Evolutionary conservation across 768 basidiomycete species (phyloP).

Genomic region (Terana coerulea): DNA sequence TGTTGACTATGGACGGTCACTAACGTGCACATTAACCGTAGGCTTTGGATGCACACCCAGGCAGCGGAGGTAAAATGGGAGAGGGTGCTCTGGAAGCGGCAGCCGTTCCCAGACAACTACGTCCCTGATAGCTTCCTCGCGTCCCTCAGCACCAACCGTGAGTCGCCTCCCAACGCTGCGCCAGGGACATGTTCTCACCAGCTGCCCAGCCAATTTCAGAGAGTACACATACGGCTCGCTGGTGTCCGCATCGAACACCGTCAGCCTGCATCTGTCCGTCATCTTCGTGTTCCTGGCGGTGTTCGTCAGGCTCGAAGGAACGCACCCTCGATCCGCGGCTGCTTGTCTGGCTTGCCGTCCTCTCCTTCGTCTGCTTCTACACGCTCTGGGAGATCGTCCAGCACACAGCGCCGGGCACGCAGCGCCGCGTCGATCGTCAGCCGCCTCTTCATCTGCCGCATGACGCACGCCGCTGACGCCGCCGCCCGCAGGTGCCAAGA

Average conservation of each 20-base stretch:
- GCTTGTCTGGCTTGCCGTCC: conserved; percentile 61
- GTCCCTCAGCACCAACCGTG: conserved; percentile 76
- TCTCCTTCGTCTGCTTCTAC: conserved; percentile 59
- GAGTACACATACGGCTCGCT: conserved; percentile 76
- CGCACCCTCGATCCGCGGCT: conserved; percentile 62
- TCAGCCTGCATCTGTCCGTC: conserved; percentile 81
- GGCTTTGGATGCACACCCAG: neutral
- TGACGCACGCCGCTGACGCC: neutral
- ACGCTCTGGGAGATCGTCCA: conserved; percentile 57
- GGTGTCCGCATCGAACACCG: conserved; percentile 63
- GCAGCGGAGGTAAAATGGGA: conserved; percentile 46
- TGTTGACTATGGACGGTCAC: no score
- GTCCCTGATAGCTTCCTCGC: conserved; percentile 77
- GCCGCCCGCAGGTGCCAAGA: conserved; percentile 60
- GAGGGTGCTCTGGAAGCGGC: conserved; percentile 75
- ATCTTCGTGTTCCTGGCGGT: conserved; percentile 80
- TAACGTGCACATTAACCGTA: no score
- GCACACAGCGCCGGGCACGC: conserved; percentile 23
- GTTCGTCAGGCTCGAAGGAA: conserved; percentile 70
- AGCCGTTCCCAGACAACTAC: conserved; percentile 81
- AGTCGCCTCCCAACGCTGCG: conserved; percentile 24
- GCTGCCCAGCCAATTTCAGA: conserved; percentile 65
- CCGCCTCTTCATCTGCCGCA: conserved; percentile 11
- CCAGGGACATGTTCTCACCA: conserved; percentile 7
- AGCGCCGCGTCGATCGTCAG: conserved; percentile 32